Conservation (phyloP, 108 stramenopile genomes). For the Cylindrotheca fusiformis region DNA sequence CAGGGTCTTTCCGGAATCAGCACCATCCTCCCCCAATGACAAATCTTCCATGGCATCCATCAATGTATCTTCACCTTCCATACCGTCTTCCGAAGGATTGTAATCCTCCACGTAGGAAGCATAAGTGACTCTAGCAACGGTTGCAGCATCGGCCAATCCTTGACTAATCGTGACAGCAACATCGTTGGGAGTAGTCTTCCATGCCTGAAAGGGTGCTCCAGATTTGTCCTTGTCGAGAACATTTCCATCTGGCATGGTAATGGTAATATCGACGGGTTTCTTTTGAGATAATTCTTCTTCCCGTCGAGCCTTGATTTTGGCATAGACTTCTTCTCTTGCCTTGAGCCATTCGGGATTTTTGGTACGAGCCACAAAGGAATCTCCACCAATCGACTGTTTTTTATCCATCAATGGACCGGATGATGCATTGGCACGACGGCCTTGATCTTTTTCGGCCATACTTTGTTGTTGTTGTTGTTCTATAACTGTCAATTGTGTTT, state of each 20-base stretch:
- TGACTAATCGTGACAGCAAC: slow-evolving; percentile 89
- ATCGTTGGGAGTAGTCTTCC: slow-evolving; percentile 87
- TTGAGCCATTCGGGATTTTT: slow-evolving; percentile 70
- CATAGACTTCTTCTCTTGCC: slow-evolving; percentile 58
- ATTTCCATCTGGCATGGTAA: slow-evolving; percentile 96
- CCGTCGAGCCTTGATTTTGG: slow-evolving; percentile 52
- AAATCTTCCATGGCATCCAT: slow-evolving; percentile 74
- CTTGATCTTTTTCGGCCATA: slow-evolving; percentile 29
- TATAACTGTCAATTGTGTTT: too few relatives aligned
- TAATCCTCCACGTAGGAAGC: slow-evolving; percentile 73
- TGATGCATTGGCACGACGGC: slow-evolving; percentile 80
- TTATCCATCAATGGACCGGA: slow-evolving; percentile 79
- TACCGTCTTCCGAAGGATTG: slow-evolving; percentile 72
- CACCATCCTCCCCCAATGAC: slow-evolving; percentile 53
- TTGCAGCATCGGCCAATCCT: slow-evolving; percentile 81
- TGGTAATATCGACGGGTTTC: slow-evolving; percentile 75
- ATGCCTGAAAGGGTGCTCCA: slow-evolving; percentile 37
- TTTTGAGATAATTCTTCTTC: slow-evolving; percentile 60
- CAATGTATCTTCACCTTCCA: slow-evolving; percentile 72
- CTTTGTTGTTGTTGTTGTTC: slow-evolving; percentile 5
- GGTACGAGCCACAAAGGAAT: slow-evolving; percentile 60
- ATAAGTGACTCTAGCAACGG: slow-evolving; percentile 91
- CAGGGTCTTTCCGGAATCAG: slow-evolving; percentile 47
- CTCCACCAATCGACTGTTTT: slow-evolving; percentile 65
- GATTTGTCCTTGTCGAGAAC: slow-evolving; percentile 54